Evolutionary conservation across 2,329 filamentous ascomycete species (phyloP).

Genomic region (Tolypocladium guangdongense): DNA sequence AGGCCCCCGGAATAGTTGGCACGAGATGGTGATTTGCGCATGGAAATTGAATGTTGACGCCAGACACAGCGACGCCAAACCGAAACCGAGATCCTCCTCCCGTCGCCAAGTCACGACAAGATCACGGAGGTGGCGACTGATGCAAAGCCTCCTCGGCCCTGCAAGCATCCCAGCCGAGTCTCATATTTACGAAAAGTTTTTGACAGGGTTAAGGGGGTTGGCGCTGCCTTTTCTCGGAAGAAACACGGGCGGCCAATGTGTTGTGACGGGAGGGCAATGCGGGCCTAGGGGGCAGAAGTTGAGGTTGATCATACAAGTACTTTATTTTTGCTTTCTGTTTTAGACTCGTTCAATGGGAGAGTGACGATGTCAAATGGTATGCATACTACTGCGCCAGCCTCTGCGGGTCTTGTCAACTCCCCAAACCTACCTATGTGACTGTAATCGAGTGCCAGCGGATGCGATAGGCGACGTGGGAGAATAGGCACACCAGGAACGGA

Average conservation of each 20-base stretch:
- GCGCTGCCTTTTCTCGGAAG: conserved; percentile 35
- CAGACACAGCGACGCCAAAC: conserved; percentile 14
- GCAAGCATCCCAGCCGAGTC: conserved; percentile 38
- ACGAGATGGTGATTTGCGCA: not conserved
- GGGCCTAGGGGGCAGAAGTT: conserved; percentile 38
- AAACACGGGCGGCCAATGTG: conserved; percentile 36
- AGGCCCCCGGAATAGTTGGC: conserved; percentile 6
- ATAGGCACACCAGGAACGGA: too few species aligned
- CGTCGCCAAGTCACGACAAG: conserved; percentile 26
- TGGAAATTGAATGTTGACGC: conserved; percentile 10
- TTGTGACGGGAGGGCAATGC: conserved; percentile 38
- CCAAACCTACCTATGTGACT: not conserved
- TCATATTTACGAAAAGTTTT: conserved; percentile 49
- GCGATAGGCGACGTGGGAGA: not conserved
- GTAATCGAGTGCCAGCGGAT: not conserved
- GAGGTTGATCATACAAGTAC: conserved; percentile 48
- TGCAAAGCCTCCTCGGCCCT: conserved; percentile 32
- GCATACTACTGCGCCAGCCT: not conserved
- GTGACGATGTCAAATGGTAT: conserved; percentile 1
- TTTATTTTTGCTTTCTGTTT: conserved; percentile 30
- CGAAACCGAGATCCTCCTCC: conserved; percentile 22
- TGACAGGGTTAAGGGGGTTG: conserved; percentile 42
- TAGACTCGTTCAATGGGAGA: conserved; percentile 21
- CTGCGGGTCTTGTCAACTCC: not conserved
- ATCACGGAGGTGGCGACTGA: conserved; percentile 33